phyloP scores from a whole-genome alignment of 1,139 yeast species.

The Pichia sp. region DNA sequence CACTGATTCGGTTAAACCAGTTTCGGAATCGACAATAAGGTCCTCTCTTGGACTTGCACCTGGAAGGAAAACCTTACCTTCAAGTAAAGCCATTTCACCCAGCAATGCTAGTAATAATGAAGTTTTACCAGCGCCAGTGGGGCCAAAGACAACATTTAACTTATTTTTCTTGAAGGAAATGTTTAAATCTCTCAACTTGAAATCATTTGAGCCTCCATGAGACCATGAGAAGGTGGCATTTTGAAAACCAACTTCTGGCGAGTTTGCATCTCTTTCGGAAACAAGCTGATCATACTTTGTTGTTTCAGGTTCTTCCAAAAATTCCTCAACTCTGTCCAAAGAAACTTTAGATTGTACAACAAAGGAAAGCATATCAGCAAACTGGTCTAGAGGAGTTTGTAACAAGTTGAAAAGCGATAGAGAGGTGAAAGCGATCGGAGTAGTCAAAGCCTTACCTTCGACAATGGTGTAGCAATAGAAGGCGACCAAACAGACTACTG shows the following conservation, averaged over 20 bases:
- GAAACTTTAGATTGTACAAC: constrained; percentile 88
- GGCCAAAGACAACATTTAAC: constrained; percentile 82
- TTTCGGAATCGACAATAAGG: constrained; percentile 60
- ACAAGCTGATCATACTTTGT: constrained; percentile 75
- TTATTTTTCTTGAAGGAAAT: constrained; percentile 67
- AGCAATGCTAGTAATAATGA: constrained; percentile 82
- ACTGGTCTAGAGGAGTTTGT: constrained; percentile 81
- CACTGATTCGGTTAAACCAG: constrained; percentile 84
- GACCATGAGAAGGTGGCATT: constrained; percentile 85
- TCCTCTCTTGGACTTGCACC: constrained; percentile 72
- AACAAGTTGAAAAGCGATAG: constrained; percentile 78
- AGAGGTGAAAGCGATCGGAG: constrained; percentile 91
- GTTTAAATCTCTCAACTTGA: constrained; percentile 70
- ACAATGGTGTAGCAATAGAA: constrained; percentile 75
- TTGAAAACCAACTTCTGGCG: constrained; percentile 74
- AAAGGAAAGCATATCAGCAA: constrained; percentile 81
- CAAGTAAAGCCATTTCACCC: constrained; percentile 82
- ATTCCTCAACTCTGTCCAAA: constrained; percentile 76
- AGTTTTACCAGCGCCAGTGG: constrained; percentile 94
- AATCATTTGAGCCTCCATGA: constrained; percentile 43
- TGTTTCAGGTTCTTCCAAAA: constrained; percentile 75
- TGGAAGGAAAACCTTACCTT: constrained; percentile 77
- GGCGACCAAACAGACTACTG: constrained; percentile 71
- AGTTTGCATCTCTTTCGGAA: constrained; percentile 47
- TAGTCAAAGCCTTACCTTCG: constrained; percentile 66